Base-by-base conservation (phyloP, 2,329 filamentous ascomycete species). In the Hypoxylon sp. region DNA sequence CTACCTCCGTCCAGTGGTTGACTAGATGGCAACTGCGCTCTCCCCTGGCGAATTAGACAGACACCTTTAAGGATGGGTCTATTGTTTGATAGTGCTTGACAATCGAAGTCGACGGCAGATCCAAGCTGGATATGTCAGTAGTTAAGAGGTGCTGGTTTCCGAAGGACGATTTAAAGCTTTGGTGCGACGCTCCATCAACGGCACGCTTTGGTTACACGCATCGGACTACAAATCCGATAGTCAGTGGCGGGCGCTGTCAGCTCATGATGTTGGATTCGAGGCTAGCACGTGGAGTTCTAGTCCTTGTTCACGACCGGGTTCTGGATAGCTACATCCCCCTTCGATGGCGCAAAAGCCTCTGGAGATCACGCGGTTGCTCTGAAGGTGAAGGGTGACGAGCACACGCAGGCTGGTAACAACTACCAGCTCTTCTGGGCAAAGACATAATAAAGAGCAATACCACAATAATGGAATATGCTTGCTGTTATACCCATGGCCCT, bases 391-490 rank as follows among this genome's bases (percentile, higher is more conserved):
- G n/a, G 50, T 12, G 16, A 44, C 12, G 44, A 50, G 11, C 55
- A 64, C 36, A 60, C 49, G 16, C 50, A 59, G 30, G 61, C 60
- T 26, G 55, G 55, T 3, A 59, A 60, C 26, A 64, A 60, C 20
- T 64, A 61, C 16, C 55, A 64, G 44, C 61, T 64, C 33, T 60
- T 64, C n/a, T 64, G 61, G 55, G 44, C 14, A 28, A 55, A 54
- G 33, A 24, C 42, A 32, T 54, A 40, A n/a, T n/a, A n/a, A n/a
- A n/a, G n/a, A n/a, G n/a, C n/a, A 30, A 26, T 12, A n/a, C 20
- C n/a, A 20, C n/a, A 20, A 30, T 18, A 20, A 32, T 16, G 42
- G 20, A 20, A 32, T 40, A 4, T 16, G 18, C 8, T 18, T 16
- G 16, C 36, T 18, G 36, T 40, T 2, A 9, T 16, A 9, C 18